Conservation (phyloP, 306 rosid species). For the Dryas alaskensis region DNA sequence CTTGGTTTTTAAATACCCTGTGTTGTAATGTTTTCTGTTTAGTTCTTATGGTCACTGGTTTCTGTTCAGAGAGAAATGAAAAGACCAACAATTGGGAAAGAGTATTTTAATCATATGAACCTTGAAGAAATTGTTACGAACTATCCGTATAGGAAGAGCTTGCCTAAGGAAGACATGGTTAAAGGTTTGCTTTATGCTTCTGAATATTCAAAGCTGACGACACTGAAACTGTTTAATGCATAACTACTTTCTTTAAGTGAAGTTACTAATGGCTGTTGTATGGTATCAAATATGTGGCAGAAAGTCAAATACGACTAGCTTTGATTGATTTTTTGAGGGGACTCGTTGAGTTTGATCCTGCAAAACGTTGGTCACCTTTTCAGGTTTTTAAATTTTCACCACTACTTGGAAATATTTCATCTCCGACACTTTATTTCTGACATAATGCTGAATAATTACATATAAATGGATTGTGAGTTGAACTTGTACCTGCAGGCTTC, state of each 20-base stretch:
- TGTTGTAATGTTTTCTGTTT: slow-evolving; percentile 10
- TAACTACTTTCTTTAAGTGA: slow-evolving; percentile 14
- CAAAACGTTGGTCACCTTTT: slow-evolving; percentile 97
- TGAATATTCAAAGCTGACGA: not conserved
- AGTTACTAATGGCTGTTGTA: slow-evolving; percentile 33
- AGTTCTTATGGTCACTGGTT: slow-evolving; percentile 35
- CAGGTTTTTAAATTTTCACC: slow-evolving; percentile 55
- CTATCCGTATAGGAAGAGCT: slow-evolving; percentile 91
- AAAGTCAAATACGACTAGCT: slow-evolving; percentile 80
- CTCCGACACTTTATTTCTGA: slow-evolving; percentile 25
- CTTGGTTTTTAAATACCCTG: not conserved
- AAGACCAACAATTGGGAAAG: slow-evolving; percentile 89
- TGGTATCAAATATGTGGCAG: slow-evolving; percentile 50
- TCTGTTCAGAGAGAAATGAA: slow-evolving; percentile 81
- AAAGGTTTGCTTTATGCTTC: slow-evolving; percentile 59
- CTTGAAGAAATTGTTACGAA: slow-evolving; percentile 83
- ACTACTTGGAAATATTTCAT: not conserved
- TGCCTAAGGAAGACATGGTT: slow-evolving; percentile 71
- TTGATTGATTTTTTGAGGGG: slow-evolving; percentile 94
- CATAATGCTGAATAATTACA: slow-evolving; percentile 25
- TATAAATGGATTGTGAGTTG: slow-evolving; percentile 25
- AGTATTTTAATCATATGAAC: slow-evolving; percentile 83
- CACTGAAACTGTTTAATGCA: slow-evolving; percentile 1
- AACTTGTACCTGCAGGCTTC: slow-evolving; percentile 74
- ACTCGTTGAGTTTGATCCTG: slow-evolving; percentile 94